Evolutionary conservation across 371 early-diverging fungal species (phyloP), one percentile per base, ranked within the genome.

Genomic region (Rhizopus microsporus): DNA sequence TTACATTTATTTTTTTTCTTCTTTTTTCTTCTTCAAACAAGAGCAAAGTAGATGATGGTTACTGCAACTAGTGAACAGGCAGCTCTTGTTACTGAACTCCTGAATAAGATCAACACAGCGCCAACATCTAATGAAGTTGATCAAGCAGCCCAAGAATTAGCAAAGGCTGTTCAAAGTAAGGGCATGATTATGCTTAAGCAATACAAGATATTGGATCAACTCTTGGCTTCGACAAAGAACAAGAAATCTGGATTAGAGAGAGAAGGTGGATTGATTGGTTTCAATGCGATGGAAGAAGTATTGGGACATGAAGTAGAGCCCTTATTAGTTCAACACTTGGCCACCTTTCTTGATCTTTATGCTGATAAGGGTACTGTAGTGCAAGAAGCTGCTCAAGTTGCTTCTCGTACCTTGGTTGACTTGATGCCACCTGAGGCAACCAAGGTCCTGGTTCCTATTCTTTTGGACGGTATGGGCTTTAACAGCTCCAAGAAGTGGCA

Each of bases 331-430:
- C 72, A 72, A 13, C 67, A 84, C 30, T 73, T 87, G 37, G 81
- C 80, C 29, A 50, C 77, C 51, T 71, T 86, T 53, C 72, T 91
- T 44, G 88, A 87, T 57, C 55, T 80, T 38, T 81, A 83, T 61
- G 85, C 88, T 33, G 91, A 91, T 71, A 91, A 91, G 76, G 89
- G 86, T 32, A 63, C 70, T 8, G 81, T 80, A 30, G 91, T 91
- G 12, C 85, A 88, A 62, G 87, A 88, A 59, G 88, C 91, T 16
- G 91, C 89, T n/a, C 70, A 80, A 45, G 65, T 69, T 46, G 88
- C 89, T 47, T 74, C 78, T 34, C 70, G 72, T 42, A 77, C 76
- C 17, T 60, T 89, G 32, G 58, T 85, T 51, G 72, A 76, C 38
- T 66, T 65, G 55, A 63, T 80, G 43, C 85, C 83, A 7, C 70